These are phyloP conservation scores for Candida michaelii DNA, from an alignment of 805 yeast genomes.

Conservation along the genomic window DNA sequence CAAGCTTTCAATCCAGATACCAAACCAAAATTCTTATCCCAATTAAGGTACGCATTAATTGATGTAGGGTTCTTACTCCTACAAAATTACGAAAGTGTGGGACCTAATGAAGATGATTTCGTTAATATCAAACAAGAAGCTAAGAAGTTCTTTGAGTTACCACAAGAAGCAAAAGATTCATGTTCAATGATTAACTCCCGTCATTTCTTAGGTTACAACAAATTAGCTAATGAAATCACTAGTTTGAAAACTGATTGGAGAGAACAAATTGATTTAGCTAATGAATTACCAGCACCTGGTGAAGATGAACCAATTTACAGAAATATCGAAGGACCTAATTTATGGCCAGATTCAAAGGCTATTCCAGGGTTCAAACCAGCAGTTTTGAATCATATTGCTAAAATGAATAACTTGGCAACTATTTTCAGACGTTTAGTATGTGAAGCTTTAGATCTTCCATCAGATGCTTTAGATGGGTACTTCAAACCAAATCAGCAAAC, in stretches of 20 bases:
- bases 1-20: conserved; percentile 36
- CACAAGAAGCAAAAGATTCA: conserved; percentile 43
- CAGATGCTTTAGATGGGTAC: conserved; percentile 45
- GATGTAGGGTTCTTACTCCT: conserved; percentile 56
- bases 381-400: conserved; percentile 42
- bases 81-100: conserved; percentile 34
- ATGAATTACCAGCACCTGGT: conserved; percentile 46
- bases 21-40: conserved; percentile 42
- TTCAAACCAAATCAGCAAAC: conserved; percentile 53
- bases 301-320: conserved; percentile 42
- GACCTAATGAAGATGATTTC: conserved; percentile 42
- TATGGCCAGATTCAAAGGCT: conserved; percentile 46
- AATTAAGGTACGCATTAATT: conserved; percentile 47
- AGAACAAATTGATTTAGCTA: conserved; percentile 62
- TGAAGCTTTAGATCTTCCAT: conserved; percentile 53
- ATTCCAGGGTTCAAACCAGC: conserved; percentile 46
- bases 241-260: conserved; percentile 55
- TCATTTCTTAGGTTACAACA: conserved; percentile 59
- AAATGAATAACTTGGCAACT: conserved; percentile 45
- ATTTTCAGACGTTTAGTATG: conserved; percentile 48
- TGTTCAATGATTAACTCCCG: conserved; percentile 57
- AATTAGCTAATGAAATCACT: conserved; percentile 58
- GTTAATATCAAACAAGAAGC: conserved; percentile 39
- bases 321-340: conserved; percentile 57
- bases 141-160: conserved; percentile 45